Evolutionary conservation across 2,329 filamentous ascomycete species (phyloP).

Genomic region (Pseudocercospora crystallina): DNA sequence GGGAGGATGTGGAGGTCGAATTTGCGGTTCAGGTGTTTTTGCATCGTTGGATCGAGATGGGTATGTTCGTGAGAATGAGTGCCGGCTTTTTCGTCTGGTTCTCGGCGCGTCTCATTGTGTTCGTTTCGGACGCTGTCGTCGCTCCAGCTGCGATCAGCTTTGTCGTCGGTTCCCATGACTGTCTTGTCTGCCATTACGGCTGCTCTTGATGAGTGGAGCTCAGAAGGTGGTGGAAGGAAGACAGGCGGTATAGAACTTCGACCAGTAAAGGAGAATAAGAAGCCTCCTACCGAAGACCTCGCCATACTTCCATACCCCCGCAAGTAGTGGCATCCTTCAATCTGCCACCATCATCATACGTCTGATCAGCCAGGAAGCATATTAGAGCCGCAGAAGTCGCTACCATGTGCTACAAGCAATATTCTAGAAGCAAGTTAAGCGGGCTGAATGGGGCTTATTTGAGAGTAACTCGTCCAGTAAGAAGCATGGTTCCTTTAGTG

Average conservation of each 20-base stretch:
- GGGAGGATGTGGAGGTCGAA: slow-evolving; percentile 45
- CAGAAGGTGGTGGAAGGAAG: background rate
- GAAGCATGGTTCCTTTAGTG: too few species aligned
- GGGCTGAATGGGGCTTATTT: too few species aligned
- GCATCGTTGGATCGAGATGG: background rate
- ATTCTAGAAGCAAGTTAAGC: too few species aligned
- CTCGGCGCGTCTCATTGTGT: background rate
- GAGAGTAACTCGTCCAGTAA: too few species aligned
- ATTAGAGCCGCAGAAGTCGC: background rate
- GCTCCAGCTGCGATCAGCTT: background rate
- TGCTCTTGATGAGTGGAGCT: too few species aligned
- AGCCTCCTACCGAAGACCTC: too few species aligned
- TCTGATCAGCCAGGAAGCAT: background rate
- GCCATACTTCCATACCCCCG: too few species aligned
- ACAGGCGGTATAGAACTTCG: too few species aligned
- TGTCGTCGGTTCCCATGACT: background rate
- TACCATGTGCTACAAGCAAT: too few species aligned
- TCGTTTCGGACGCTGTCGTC: background rate
- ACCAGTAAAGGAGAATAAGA: background rate
- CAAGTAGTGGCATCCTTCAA: background rate
- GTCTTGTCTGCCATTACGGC: background rate
- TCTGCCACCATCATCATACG: background rate
- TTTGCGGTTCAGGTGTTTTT: slow-evolving; percentile 38
- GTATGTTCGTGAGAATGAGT: background rate
- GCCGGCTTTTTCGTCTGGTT: background rate